Evolutionary conservation across 202 grass and related monocot species (phyloP), one percentile per base, ranked within the genome.

Genomic region (Bolboschoenoplectus hybrid): DNA sequence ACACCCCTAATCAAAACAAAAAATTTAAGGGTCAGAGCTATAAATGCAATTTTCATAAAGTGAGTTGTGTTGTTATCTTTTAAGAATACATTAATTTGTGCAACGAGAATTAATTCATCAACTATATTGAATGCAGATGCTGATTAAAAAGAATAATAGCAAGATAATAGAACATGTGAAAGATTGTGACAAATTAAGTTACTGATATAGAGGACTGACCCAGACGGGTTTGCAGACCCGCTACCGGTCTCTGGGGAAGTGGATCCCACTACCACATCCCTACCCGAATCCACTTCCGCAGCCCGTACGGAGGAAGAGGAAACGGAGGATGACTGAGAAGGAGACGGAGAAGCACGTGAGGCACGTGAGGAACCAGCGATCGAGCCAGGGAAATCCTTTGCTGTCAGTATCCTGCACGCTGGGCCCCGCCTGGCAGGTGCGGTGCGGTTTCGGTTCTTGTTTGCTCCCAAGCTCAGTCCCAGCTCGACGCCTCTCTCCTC

Each of bases 401-500:
- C 88, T 7, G 84, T 89, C 35, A 86, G 78, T 83, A 89, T 89
- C 38, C 88, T 74, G 14, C 77, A 83, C 13, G 69, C 52, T 1
- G 78, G 74, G 4, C 73, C 81, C 81, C 81, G 64, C 50, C 52
- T 12, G 61, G 14, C n/a, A 17, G 67, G 9, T 40, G 6, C 6
- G 12, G 1, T 20, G 39, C 10, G 17, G 20, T 81, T 70, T 0
- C 26, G 17, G 19, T 46, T 63, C 40, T 81, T 89, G 41, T 83
- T 82, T 13, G 78, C 84, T 17, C 86, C 70, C 65, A 82, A 87
- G 77, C 74, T 85, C 56, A 89, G 47, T 60, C 79, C 84, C 40
- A 89, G 46, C 67, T 85, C 79, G 2, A 89, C 43, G 62, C 80
- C 80, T 53, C 81, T 74, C 46, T 67, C 78, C n/a, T 77, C 58